Conservation (phyloP, 805 yeast genomes). For the Saccharomycopsis fibuligera region DNA sequence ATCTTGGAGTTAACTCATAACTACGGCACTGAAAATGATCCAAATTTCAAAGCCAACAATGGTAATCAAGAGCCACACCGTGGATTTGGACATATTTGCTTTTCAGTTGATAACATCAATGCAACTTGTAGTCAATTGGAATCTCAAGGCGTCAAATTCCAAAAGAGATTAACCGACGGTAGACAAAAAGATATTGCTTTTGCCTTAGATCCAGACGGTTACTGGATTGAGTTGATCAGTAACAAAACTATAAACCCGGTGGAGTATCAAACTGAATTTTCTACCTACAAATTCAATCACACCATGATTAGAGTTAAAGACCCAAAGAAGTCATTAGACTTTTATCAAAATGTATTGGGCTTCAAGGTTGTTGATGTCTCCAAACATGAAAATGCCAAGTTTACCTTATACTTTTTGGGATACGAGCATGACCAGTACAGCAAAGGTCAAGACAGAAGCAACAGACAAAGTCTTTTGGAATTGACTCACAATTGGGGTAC, state of each 20-base stretch:
- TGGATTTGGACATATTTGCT: conserved; percentile 93
- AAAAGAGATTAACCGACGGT: conserved; percentile 83
- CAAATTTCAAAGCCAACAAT: conserved; percentile 52
- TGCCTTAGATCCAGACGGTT: conserved; percentile 91
- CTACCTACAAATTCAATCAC: conserved; percentile 64
- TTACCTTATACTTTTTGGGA: conserved; percentile 82
- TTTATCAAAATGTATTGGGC: conserved; percentile 76
- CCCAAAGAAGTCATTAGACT: conserved; percentile 64
- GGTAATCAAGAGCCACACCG: conserved; percentile 82
- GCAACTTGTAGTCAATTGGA: conserved; percentile 52
- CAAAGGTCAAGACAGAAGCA: conserved; percentile 33
- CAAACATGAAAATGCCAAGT: conserved; percentile 63
- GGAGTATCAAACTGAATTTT: conserved; percentile 34
- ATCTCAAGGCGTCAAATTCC: conserved; percentile 59
- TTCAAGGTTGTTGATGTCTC: conserved; percentile 59
- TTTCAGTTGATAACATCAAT: conserved; percentile 75
- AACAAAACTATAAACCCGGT: conserved; percentile 40
- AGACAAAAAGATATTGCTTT: conserved; percentile 91
- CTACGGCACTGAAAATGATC: conserved; percentile 62
- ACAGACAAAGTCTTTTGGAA: conserved; percentile 70
- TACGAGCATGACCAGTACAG: conserved; percentile 34
- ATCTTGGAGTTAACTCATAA: conserved; percentile 79
- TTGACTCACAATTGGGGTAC: conserved; percentile 96
- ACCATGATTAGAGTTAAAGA: conserved; percentile 91
- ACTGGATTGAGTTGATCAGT: conserved; percentile 89